phyloP scores from a whole-genome alignment of 2,329 filamentous ascomycete genomes.

The Colletotrichum musae region DNA sequence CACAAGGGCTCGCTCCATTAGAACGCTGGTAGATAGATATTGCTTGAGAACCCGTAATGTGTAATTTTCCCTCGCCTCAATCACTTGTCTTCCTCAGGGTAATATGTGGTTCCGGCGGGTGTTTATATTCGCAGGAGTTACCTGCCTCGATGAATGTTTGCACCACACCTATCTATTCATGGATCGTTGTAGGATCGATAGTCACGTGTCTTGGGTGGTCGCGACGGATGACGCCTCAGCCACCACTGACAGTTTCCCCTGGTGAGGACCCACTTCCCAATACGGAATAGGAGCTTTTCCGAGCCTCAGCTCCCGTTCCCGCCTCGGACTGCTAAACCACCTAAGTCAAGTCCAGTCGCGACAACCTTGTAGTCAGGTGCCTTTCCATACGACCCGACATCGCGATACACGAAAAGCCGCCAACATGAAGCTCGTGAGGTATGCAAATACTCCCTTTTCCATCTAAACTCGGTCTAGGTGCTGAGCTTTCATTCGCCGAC shows the following conservation, averaged over 20 bases:
- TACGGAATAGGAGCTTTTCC: slow-evolving; percentile 39
- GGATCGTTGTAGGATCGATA: no score
- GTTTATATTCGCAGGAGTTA: no score
- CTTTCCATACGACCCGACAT: slow-evolving; percentile 11
- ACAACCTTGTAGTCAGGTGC: slow-evolving; percentile 5
- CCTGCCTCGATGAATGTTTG: no score
- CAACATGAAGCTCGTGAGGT: slow-evolving; percentile 98
- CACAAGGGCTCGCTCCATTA: no score
- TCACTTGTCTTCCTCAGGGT: no score
- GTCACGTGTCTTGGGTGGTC: not conserved
- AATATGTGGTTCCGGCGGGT: no score
- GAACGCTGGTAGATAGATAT: no score
- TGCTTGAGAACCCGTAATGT: not conserved
- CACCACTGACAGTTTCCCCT: not conserved
- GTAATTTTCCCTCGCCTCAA: not conserved
- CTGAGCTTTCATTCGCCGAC: slow-evolving; percentile 26
- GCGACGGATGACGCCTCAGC: not conserved
- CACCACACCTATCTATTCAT: no score
- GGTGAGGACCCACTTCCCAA: slow-evolving; percentile 31
- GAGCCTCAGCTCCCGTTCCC: slow-evolving; percentile 33
- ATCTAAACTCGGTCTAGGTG: slow-evolving; percentile 45
- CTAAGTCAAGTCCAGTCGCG: slow-evolving; percentile 23
- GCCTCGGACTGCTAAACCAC: slow-evolving; percentile 7
- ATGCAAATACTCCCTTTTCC: slow-evolving; percentile 57
- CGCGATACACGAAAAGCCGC: slow-evolving; percentile 43